phyloP scores from a whole-genome alignment of 805 yeast species.

The Wickerhamiella allomyrinae region DNA sequence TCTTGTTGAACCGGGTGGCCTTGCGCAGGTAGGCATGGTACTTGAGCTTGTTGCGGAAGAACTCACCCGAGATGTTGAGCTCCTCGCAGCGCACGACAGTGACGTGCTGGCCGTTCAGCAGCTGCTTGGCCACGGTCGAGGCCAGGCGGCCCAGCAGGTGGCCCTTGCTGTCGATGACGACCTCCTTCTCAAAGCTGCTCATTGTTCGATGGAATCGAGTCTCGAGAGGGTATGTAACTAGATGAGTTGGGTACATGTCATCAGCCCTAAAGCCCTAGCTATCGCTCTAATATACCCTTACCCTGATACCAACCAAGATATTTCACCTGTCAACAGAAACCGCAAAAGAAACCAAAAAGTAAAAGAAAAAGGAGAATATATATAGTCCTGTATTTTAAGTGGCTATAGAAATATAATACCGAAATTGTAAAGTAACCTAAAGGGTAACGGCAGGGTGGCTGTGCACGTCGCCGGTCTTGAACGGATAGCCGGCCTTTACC shows the following conservation, averaged over 20 bases:
- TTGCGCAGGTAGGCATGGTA: constrained; percentile 99
- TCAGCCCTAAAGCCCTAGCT: constrained; percentile 1
- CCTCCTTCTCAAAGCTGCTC: constrained; percentile 68
- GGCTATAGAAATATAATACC: too few species aligned
- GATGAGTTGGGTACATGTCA: not conserved
- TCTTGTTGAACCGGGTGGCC: constrained; percentile 97
- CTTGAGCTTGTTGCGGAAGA: constrained; percentile 99
- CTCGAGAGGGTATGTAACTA: not conserved
- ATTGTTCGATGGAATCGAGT: constrained; percentile 22
- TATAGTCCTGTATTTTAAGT: too few species aligned
- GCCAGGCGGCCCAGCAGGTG: constrained; percentile 99
- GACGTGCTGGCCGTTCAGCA: constrained; percentile 94
- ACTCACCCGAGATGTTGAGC: constrained; percentile 98
- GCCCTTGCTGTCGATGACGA: constrained; percentile 96
- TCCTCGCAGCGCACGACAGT: constrained; percentile 95
- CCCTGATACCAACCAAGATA: too few species aligned
- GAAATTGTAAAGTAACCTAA: too few species aligned
- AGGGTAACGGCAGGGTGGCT: too few species aligned
- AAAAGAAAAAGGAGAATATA: too few species aligned
- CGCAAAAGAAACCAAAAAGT: too few species aligned
- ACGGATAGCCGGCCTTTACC: constrained; percentile 38
- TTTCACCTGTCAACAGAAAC: too few species aligned
- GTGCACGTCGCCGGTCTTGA: too few species aligned
- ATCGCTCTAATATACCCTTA: too few species aligned
- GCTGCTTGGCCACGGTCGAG: constrained; percentile 94